These are phyloP conservation scores for Physcia stellaris DNA, from an alignment of 495 filamentous ascomycete species.

Conservation along the genomic window DNA sequence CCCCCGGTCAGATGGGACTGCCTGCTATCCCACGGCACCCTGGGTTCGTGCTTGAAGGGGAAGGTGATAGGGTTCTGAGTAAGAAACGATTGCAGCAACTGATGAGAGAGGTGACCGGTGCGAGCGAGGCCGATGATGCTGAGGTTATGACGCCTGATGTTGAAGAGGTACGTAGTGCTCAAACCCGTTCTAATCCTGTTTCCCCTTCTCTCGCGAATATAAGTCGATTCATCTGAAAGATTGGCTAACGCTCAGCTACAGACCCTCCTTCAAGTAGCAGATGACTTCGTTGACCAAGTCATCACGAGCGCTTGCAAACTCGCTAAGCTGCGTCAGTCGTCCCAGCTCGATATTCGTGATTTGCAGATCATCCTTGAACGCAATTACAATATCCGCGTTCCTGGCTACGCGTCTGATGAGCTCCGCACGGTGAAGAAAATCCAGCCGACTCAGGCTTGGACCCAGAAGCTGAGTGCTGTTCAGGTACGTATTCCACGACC, in stretches of 20 bases:
- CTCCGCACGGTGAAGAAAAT: slow-evolving; percentile 86
- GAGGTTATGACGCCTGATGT: slow-evolving; percentile 73
- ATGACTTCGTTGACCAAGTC: slow-evolving; percentile 88
- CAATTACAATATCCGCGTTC: slow-evolving; percentile 95
- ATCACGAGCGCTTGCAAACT: slow-evolving; percentile 75
- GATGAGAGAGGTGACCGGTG: slow-evolving; percentile 82
- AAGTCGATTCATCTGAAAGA: no score
- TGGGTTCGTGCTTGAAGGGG: slow-evolving; percentile 69
- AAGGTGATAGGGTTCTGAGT: slow-evolving; percentile 76
- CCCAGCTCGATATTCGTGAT: slow-evolving; percentile 81
- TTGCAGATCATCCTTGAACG: slow-evolving; percentile 91
- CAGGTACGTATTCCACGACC: no score
- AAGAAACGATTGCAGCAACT: slow-evolving; percentile 96
- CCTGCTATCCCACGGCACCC: slow-evolving; percentile 74
- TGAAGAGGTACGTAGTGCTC: slow-evolving; percentile 59
- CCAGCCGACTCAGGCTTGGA: slow-evolving; percentile 73
- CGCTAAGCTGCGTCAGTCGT: slow-evolving; percentile 81
- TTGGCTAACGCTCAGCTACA: slow-evolving; percentile 20
- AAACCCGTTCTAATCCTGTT: background rate
- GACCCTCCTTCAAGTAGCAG: slow-evolving; percentile 79
- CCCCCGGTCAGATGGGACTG: slow-evolving; percentile 69
- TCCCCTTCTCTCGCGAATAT: no score
- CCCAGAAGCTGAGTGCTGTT: slow-evolving; percentile 89
- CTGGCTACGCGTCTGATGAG: slow-evolving; percentile 87
- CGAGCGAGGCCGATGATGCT: slow-evolving; percentile 48